Evolutionary conservation across 768 basidiomycete species (phyloP).

Genomic region (Boletus bicolor): DNA sequence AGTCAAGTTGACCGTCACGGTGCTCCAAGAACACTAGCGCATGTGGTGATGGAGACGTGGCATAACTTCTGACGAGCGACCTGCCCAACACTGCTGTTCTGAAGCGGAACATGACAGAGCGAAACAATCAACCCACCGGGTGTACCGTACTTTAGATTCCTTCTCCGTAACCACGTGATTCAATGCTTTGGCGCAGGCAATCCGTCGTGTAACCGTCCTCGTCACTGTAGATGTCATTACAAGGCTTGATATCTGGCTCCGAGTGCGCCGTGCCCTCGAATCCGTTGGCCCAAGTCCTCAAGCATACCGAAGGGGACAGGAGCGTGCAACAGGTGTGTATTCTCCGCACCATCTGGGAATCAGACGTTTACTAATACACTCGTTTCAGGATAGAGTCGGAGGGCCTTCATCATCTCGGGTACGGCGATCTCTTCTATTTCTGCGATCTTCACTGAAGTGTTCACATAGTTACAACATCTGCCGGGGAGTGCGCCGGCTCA

Average conservation of each 20-base stretch:
- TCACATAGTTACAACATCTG: constrained; percentile 66
- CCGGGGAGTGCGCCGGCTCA: constrained; percentile 51
- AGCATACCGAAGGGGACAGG: constrained; percentile 85
- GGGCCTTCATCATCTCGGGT: constrained; percentile 74
- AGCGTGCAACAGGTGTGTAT: constrained; percentile 76
- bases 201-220: not conserved
- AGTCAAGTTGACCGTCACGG: constrained; percentile 72
- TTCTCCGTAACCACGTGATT: constrained; percentile 20
- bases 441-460: not conserved
- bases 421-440: constrained; percentile 16
- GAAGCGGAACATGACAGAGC: constrained; percentile 18
- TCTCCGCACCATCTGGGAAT: not conserved
- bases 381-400: constrained; percentile 62
- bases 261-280: constrained; percentile 86
- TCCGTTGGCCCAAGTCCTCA: constrained; percentile 84
- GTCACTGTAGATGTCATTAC: constrained; percentile 56
- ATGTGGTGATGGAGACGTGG: constrained; percentile 60
- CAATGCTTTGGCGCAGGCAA: no score
- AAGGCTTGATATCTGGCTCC: constrained; percentile 79
- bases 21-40: constrained; percentile 92
- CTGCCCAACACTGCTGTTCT: constrained; percentile 29
- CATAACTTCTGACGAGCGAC: constrained; percentile 42
- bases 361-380: not conserved
- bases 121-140: not conserved
- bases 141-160: not conserved